Conservation (phyloP, 495 filamentous ascomycete genomes). For the Amphirosellinia nigrospora region DNA sequence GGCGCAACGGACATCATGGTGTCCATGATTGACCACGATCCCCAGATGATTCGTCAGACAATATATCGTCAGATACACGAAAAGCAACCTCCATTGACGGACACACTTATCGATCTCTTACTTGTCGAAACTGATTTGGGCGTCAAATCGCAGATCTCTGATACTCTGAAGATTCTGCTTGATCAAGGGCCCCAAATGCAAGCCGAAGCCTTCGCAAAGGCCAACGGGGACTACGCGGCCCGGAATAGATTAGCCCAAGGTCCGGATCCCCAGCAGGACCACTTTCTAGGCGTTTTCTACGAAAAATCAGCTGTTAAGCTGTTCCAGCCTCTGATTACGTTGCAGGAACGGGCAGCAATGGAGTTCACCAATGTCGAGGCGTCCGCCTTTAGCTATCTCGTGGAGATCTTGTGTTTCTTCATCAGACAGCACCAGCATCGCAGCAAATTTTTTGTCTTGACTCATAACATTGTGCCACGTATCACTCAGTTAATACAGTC, state of each 20-base stretch:
- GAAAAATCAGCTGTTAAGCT: slow-evolving; percentile 85
- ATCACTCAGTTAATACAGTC: slow-evolving; percentile 83
- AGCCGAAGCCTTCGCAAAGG: slow-evolving; percentile 68
- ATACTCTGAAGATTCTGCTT: slow-evolving; percentile 91
- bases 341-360: slow-evolving; percentile 68
- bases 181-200: slow-evolving; percentile 72
- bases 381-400: slow-evolving; percentile 84
- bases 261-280: slow-evolving; percentile 78
- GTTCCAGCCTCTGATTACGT: slow-evolving; percentile 83
- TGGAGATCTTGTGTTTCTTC: slow-evolving; percentile 95
- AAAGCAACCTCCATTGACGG: slow-evolving; percentile 84
- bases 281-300: slow-evolving; percentile 87
- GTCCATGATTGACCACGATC: slow-evolving; percentile 94
- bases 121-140: slow-evolving; percentile 91
- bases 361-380: slow-evolving; percentile 75
- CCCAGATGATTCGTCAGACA: slow-evolving; percentile 87
- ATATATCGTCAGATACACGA: slow-evolving; percentile 91
- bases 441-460: slow-evolving; percentile 86
- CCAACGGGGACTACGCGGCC: slow-evolving; percentile 70
- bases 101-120: slow-evolving; percentile 91
- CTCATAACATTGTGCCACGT: slow-evolving; percentile 76
- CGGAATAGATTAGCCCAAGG: slow-evolving; percentile 51
- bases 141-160: slow-evolving; percentile 93
- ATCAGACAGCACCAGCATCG: slow-evolving; percentile 85
- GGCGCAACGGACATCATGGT: slow-evolving; percentile 94